Base-by-base conservation (phyloP, 1,139 yeast species). In the Insectozyma bohioensis region DNA sequence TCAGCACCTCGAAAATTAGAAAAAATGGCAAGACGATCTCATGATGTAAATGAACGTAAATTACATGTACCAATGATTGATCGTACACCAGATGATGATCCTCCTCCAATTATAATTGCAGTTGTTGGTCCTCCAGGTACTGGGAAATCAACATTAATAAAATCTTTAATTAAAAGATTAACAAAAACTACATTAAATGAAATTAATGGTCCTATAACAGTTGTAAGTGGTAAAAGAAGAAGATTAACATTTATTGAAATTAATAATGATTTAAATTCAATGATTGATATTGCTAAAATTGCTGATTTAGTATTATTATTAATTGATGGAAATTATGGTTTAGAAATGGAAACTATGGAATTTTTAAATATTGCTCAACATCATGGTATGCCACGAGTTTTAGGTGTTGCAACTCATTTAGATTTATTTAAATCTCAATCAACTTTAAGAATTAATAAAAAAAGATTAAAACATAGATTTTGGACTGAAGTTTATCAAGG, bases 401-500 rank as follows among this genome's bases (percentile, higher is more conserved):
- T 94, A 34, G 98, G 98, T 43, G 87, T 94, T 12, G 85, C 96
- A 7, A 92, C 98, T 0, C 99, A 94, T 66, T 73, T 94, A 53
- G 99, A 94, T 60, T 70, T 94, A 39, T 94, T 94, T 72, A 88
- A 85, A 55, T 82, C 86, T 11, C 95, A 85, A 39, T 76, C 95
- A 11, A 87, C 97, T 0, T 73, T 92, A 58, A 77, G 97, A 54
- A 86, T 95, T 0, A 79, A 97, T 1, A 94, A 94, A 62, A 94
- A 92, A 56, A 76, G 90, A 46, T 75, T 94, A 50, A 94, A 94
- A 63, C 88, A 86, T 54, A 74, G 99, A 55, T 87, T 94, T 61
- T 94, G 99, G 98, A 94, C 98, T 1, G 99, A 94, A 63, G 97
- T 94, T 28, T 94, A 94, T 56, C 95, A 85, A 56, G 99, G 99